These are phyloP conservation scores for Narthecium ossifragum DNA, from an alignment of 106 monocot genomes.

Conservation along the genomic window DNA sequence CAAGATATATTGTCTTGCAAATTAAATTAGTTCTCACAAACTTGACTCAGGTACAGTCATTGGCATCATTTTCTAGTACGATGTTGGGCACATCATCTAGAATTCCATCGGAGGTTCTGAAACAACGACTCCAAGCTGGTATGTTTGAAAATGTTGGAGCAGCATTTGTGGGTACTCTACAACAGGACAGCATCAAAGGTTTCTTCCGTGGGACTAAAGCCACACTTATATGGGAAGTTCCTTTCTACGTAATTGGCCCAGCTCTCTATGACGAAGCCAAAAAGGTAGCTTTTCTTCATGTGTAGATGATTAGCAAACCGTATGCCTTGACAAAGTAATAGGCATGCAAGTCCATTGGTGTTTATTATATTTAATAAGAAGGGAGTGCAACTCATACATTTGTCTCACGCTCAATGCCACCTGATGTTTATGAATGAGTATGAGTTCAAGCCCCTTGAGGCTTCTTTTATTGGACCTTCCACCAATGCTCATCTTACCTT, in stretches of 20 bases:
- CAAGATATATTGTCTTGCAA: not conserved
- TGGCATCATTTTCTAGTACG: constrained; percentile 58
- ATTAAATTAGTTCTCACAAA: not conserved
- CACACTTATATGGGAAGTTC: constrained; percentile 13
- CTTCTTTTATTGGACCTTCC: too few species aligned
- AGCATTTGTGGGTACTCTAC: constrained; percentile 6
- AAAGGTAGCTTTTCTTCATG: constrained; percentile 1
- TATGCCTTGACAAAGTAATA: too few species aligned
- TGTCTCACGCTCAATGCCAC: too few species aligned
- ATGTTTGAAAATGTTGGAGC: constrained; percentile 21
- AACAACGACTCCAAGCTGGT: constrained; percentile 82
- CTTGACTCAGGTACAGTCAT: constrained; percentile 58
- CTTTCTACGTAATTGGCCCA: constrained; percentile 9
- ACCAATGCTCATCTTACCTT: too few species aligned
- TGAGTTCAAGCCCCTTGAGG: too few species aligned
- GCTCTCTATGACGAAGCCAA: constrained; percentile 8
- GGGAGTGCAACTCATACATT: too few species aligned
- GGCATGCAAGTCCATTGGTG: too few species aligned
- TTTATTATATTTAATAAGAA: too few species aligned
- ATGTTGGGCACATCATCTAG: constrained; percentile 72
- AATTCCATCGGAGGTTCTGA: constrained; percentile 87
- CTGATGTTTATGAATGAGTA: too few species aligned
- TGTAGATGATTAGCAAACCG: too few species aligned
- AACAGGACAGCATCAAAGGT: constrained; percentile 7
- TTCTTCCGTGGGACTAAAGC: constrained; percentile 15